Evolutionary conservation across 2,329 filamentous ascomycete species (phyloP).

Genomic region (Furcasterigmium sp.): DNA sequence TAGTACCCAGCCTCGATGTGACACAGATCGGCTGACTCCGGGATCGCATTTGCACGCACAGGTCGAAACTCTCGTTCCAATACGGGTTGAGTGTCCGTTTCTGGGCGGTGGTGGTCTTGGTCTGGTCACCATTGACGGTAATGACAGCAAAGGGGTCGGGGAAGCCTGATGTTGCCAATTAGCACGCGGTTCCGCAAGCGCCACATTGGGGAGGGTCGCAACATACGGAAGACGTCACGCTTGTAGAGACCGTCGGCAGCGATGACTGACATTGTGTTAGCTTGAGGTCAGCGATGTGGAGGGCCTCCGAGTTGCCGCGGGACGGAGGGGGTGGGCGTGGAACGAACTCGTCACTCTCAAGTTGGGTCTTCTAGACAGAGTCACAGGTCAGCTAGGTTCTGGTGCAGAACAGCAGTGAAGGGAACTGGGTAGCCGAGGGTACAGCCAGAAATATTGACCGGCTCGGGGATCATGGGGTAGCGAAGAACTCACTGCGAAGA

Average conservation of each 20-base stretch:
- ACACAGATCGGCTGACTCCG: too few species aligned
- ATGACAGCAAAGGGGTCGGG: constrained; percentile 97
- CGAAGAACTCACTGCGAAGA: neutral
- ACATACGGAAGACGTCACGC: constrained; percentile 96
- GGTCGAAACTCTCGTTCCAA: constrained; percentile 99
- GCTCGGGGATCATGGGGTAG: neutral
- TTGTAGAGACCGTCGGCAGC: constrained; percentile 98
- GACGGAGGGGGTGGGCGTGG: constrained; percentile 10
- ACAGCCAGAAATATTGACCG: too few species aligned
- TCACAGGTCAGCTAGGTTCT: neutral
- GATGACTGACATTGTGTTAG: constrained; percentile 67
- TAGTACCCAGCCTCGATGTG: too few species aligned
- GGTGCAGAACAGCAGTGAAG: neutral
- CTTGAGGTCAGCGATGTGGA: constrained; percentile 11
- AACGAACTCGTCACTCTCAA: constrained; percentile 85
- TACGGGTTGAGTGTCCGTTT: constrained; percentile 99
- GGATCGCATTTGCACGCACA: constrained; percentile 71
- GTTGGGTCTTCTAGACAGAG: constrained; percentile 59
- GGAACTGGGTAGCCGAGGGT: neutral
- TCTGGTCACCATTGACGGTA: constrained; percentile 96
- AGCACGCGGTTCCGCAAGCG: neutral
- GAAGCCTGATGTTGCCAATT: constrained; percentile 63
- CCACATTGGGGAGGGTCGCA: neutral
- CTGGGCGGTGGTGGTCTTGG: constrained; percentile 93
- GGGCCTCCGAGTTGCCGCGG: constrained; percentile 6